Base-by-base conservation (phyloP, 352 stramenopile genomes). In the Hyaloperonospora brassicae region DNA sequence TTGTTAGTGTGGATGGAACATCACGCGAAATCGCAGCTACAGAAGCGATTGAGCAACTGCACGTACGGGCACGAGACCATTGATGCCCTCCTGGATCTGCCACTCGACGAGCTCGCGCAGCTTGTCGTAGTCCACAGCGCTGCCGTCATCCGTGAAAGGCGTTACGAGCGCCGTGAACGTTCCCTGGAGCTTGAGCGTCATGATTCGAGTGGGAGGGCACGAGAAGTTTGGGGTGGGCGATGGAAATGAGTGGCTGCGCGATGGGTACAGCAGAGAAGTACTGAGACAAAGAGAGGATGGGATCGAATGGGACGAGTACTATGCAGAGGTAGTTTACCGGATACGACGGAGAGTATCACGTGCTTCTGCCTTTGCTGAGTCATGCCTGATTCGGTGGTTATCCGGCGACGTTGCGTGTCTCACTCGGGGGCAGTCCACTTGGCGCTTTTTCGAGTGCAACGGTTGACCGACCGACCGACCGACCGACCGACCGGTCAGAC, bases 101-200 rank as follows among this genome's bases (percentile, higher is more conserved):
- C 73, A 89, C 47, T 95, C 86, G 49, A 94, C 85, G 17, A 98
- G 72, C 49, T 89, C 79, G 40, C 92, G 76, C 43, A 98, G 79
- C 65, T 88, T 93, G 25, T 78, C 74, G 67, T 98, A 91, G 77
- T 99, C 94, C 40, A 99, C 91, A 27, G 72, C 72, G 41, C 69
- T 84, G 47, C 90, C 91, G 61, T 96, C 86, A 14, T 80, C 57
- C 35, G 80, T 97, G 73, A 98, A 98, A 8, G 96, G 96, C 57
- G 96, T 99, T 49, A 98, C 87, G 55, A 99, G 75, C 52, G 96
- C 96, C 46, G 84, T 94, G 62, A 94, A 91, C 11, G 85, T 68
- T 75, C 87, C 87, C 60, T 89, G 67, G 55, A 94, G 65, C 56
- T 86, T 74, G 21, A 72, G 46, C 13, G 47, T 56, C 75, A 91